A percentile compares a stretch with the other conserved stretches of the same genome.
Evolutionary conservation across 306 rosid species (phyloP).

Genomic region (Fragaria vesca): DNA sequence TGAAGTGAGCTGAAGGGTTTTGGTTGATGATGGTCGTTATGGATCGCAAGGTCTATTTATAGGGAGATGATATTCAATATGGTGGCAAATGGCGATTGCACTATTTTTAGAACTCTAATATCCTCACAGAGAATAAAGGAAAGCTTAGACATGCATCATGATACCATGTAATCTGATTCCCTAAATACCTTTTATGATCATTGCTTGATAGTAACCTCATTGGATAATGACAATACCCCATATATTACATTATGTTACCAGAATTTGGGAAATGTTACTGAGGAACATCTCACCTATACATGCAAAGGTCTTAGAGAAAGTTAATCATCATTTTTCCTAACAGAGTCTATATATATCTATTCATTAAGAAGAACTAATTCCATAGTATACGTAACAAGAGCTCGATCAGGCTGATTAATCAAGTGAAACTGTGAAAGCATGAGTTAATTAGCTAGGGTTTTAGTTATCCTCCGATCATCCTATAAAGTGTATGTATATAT

Average conservation of each 20-base stretch:
- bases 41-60: not conserved
- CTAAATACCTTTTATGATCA: not conserved
- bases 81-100: not conserved
- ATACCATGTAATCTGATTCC: conserved; percentile 5
- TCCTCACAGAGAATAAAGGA: not conserved
- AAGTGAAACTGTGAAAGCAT: too few species aligned
- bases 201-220: not conserved
- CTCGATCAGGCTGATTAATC: too few species aligned
- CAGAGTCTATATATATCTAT: too few species aligned
- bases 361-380: too few species aligned
- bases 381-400: too few species aligned
- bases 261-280: not conserved
- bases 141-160: not conserved
- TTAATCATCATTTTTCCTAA: too few species aligned
- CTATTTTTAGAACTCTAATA: not conserved
- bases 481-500: too few species aligned
- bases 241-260: not conserved
- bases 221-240: not conserved
- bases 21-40: not conserved
- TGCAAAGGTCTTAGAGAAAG: too few species aligned
- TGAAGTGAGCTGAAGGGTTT: not conserved
- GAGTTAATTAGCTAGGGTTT: too few species aligned
- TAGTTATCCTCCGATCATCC: too few species aligned
- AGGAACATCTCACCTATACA: too few species aligned
- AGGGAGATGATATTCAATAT: not conserved